Conservation (phyloP, 768 basidiomycete species). For the Russula abietina region DNA sequence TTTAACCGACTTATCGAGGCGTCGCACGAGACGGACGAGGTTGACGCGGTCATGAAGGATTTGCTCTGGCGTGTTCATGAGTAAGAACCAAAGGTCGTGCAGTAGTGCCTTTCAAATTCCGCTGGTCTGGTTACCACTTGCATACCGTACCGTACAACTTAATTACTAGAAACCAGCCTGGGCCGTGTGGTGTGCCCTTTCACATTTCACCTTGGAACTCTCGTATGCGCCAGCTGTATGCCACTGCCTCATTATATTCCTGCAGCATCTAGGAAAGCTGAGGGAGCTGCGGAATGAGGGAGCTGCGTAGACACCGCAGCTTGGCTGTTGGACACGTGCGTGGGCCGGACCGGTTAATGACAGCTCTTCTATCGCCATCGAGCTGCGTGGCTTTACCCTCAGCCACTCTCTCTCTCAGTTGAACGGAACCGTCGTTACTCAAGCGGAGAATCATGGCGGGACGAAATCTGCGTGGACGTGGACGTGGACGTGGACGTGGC, state of each 20-base stretch:
- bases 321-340: neutral
- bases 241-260: too few relatives aligned
- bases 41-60: conserved; percentile 60
- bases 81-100: too few relatives aligned
- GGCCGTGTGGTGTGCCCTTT: too few relatives aligned
- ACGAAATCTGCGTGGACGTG: conserved; percentile 22
- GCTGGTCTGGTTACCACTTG: too few relatives aligned
- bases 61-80: conserved; percentile 23
- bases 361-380: neutral
- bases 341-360: neutral
- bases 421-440: neutral
- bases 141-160: too few relatives aligned
- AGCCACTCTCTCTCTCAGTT: neutral
- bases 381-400: neutral
- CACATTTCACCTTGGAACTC: too few relatives aligned
- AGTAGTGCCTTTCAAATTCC: neutral
- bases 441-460: neutral
- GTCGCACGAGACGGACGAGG: conserved; percentile 50
- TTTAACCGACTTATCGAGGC: conserved; percentile 53
- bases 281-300: too few relatives aligned
- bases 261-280: too few relatives aligned
- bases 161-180: too few relatives aligned
- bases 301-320: too few relatives aligned
- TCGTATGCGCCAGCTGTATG: too few relatives aligned
- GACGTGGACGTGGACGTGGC: conserved; percentile 27